Conservation (phyloP, 2,329 filamentous ascomycete genomes). For the Bipolaris victoriae region DNA sequence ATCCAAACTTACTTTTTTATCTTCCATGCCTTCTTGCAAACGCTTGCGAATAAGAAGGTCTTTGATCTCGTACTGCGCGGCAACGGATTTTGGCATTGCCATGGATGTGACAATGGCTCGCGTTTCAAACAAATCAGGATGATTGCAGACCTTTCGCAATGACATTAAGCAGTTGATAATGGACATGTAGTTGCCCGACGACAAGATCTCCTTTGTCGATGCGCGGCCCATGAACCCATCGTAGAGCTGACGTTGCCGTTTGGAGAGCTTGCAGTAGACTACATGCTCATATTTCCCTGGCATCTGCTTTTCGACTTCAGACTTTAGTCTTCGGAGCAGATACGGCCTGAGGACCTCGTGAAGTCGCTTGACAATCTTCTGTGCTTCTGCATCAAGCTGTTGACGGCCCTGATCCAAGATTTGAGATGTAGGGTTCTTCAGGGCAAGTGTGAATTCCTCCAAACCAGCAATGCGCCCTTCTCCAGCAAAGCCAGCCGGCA, state of each 20-base stretch:
- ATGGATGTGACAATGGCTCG: slow-evolving; percentile 97
- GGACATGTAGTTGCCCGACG: slow-evolving; percentile 93
- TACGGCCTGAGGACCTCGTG: slow-evolving; percentile 95
- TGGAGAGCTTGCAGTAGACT: slow-evolving; percentile 92
- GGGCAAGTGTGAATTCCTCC: slow-evolving; percentile 96
- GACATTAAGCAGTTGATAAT: slow-evolving; percentile 99
- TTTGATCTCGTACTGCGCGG: slow-evolving; percentile 74
- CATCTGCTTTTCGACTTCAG: slow-evolving; percentile 99
- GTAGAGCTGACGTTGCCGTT: slow-evolving; percentile 92
- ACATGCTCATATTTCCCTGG: slow-evolving; percentile 97
- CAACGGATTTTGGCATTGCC: slow-evolving; percentile 81
- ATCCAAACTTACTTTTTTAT: slow-evolving; percentile 70
- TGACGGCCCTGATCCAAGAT: slow-evolving; percentile 94
- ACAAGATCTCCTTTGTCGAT: slow-evolving; percentile 85
- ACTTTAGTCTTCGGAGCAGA: slow-evolving; percentile 86
- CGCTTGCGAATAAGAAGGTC: slow-evolving; percentile 72
- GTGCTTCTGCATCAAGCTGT: slow-evolving; percentile 91
- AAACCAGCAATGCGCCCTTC: slow-evolving; percentile 90
- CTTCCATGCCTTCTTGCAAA: slow-evolving; percentile 66
- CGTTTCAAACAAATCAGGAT: slow-evolving; percentile 95
- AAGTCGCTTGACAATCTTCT: slow-evolving; percentile 87
- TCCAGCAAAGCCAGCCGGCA: slow-evolving; percentile 84
- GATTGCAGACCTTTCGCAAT: slow-evolving; percentile 95
- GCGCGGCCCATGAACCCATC: slow-evolving; percentile 93
- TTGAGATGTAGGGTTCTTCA: slow-evolving; percentile 92